These are phyloP conservation scores for Silene vulgaris DNA, from an alignment of 179 eudicot genomes.

Conservation along the genomic window DNA sequence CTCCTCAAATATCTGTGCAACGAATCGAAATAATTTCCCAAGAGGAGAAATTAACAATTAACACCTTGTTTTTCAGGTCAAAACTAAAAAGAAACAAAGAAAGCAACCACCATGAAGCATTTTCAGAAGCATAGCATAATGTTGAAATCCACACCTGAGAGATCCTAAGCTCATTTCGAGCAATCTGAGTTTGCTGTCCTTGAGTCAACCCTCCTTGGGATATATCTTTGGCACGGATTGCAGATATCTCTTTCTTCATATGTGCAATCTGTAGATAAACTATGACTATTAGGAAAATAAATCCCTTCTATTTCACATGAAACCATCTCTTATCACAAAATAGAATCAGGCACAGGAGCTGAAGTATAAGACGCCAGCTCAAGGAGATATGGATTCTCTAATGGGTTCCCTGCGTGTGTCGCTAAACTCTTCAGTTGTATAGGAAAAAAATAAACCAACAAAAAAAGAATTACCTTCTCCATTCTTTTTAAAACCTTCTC, in stretches of 20 bases:
- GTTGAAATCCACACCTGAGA: constrained; percentile 49
- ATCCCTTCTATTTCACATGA: background rate
- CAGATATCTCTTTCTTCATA: constrained; percentile 98
- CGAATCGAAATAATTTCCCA: background rate
- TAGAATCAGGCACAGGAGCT: background rate
- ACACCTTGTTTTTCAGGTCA: background rate
- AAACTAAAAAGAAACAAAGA: background rate
- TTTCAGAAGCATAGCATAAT: background rate
- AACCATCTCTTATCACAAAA: background rate
- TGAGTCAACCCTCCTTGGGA: constrained; percentile 98
- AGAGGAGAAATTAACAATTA: background rate
- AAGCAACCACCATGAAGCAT: background rate
- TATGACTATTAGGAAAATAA: background rate
- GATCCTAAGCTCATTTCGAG: constrained; percentile 94
- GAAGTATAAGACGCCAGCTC: background rate
- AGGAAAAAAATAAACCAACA: background rate
- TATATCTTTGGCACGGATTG: constrained; percentile 93
- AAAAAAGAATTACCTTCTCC: constrained; percentile 62
- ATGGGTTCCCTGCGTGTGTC: background rate
- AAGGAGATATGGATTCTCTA: background rate
- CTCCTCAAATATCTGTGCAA: constrained; percentile 57
- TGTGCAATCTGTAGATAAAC: constrained; percentile 60
- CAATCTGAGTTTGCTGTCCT: constrained; percentile 98
- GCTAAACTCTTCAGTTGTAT: constrained; percentile 1
- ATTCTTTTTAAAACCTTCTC: constrained; percentile 86